phyloP scores from a whole-genome alignment of 2,329 filamentous ascomycete species.

The Neonectria coccinea region DNA sequence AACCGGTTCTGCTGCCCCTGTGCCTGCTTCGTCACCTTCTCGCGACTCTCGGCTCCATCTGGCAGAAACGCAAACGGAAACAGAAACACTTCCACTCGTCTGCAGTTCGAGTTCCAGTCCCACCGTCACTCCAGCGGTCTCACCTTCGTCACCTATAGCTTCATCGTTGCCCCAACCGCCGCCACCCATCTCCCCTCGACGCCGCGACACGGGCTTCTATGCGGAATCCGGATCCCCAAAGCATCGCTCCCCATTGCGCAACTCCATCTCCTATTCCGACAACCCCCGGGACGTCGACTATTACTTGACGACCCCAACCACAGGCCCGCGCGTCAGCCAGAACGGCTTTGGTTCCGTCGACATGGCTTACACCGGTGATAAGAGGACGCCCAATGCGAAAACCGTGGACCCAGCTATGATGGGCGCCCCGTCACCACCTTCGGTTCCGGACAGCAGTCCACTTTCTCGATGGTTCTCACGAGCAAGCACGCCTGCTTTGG shows the following conservation, averaged over 20 bases:
- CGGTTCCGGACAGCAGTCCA: slow-evolving; percentile 36
- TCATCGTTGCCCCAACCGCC: slow-evolving; percentile 34
- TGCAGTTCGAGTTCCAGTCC: slow-evolving; percentile 14
- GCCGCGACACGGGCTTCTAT: slow-evolving; percentile 40
- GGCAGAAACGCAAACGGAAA: slow-evolving; percentile 18
- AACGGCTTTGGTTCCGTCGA: slow-evolving; percentile 46
- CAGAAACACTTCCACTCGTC: slow-evolving; percentile 20
- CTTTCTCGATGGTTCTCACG: slow-evolving; percentile 43
- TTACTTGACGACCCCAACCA: slow-evolving; percentile 31
- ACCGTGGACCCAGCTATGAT: slow-evolving; percentile 17
- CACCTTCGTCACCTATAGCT: slow-evolving; percentile 12
- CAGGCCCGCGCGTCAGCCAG: slow-evolving; percentile 24
- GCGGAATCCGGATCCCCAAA: slow-evolving; percentile 47
- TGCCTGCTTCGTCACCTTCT: slow-evolving; percentile 17
- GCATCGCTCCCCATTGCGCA: slow-evolving; percentile 48
- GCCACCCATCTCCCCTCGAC: slow-evolving; percentile 37
- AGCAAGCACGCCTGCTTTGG: slow-evolving; percentile 21
- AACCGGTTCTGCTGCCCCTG: slow-evolving; percentile 25
- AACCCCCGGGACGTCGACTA: slow-evolving; percentile 24
- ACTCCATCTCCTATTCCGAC: slow-evolving; percentile 46
- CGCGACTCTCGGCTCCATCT: slow-evolving; percentile 10
- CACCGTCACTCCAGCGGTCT: not conserved
- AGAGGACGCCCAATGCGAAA: slow-evolving; percentile 28
- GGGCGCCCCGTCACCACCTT: slow-evolving; percentile 20
- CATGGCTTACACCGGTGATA: slow-evolving; percentile 50